These are phyloP conservation scores for Neopestalotiopsis sp. DNA, from an alignment of 2,329 filamentous ascomycete genomes.

Conservation along the genomic window DNA sequence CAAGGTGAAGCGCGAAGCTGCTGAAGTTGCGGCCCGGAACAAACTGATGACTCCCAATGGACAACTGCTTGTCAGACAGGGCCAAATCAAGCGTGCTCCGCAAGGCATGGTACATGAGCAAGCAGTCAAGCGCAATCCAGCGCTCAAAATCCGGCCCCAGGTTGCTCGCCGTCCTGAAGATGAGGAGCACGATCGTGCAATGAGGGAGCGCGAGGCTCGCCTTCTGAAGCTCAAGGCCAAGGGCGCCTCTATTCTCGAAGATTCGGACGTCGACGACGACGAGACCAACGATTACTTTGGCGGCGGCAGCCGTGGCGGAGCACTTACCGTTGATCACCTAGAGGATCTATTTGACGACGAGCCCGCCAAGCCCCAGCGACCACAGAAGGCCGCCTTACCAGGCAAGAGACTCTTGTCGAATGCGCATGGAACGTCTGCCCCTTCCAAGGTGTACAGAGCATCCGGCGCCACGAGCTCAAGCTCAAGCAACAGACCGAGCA, in stretches of 20 bases:
- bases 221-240: constrained; percentile 40
- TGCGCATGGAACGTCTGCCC: not conserved
- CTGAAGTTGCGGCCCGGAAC: constrained; percentile 55
- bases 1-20: constrained; percentile 61
- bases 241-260: constrained; percentile 44
- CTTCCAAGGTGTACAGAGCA: not conserved
- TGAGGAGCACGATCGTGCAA: constrained; percentile 26
- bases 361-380: constrained; percentile 17
- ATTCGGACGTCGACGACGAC: constrained; percentile 39
- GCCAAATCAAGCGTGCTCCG: constrained; percentile 56
- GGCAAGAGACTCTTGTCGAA: constrained; percentile 14
- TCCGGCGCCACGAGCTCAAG: not conserved
- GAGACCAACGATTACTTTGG: constrained; percentile 23
- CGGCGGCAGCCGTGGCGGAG: constrained; percentile 16
- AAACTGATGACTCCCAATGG: constrained; percentile 47
- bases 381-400: constrained; percentile 13
- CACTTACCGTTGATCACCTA: constrained; percentile 29
- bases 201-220: constrained; percentile 43
- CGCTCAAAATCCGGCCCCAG: constrained; percentile 26
- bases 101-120: constrained; percentile 59
- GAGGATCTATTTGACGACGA: constrained; percentile 28
- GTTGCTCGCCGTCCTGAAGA: constrained; percentile 14
- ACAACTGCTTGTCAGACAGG: constrained; percentile 35
- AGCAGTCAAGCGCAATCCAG: constrained; percentile 45
- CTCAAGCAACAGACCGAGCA: not conserved